Base-by-base conservation (phyloP, 352 stramenopile genomes). In the Phytophthora sansomeana region DNA sequence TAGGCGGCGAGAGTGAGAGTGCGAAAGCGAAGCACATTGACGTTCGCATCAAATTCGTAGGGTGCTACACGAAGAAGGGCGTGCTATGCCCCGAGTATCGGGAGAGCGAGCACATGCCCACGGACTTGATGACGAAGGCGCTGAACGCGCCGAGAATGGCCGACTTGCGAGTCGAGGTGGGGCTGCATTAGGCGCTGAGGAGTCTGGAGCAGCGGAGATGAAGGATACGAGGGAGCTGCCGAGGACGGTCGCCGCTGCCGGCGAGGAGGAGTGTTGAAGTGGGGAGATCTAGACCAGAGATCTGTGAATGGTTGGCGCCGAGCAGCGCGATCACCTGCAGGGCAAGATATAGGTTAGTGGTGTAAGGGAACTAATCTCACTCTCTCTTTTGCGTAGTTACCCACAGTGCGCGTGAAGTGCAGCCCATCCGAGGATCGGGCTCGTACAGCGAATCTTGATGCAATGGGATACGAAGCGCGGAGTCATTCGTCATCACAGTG, bases 21-120 rank as follows among this genome's bases (percentile, higher is more conserved):
- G 21, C 33, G 5, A 65, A 59, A 46, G 46, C 58, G 2, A 73
- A 69, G 26, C 65, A 69, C 28, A 59, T 69, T 17, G 58, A 69
- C 29, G 33, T 59, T 0, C 14, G 42, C 14, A 54, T 65, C 48
- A 72, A 72, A 10, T 67, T 72, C 16, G 36, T 67, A 2, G 29
- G 28, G 0, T 5, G 39, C 13, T 49, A 42, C 35, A 48, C 43
- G 1, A 59, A 42, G 24, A 7, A 8, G 6, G 52, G 38, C 0
- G 13, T 67, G 0, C 21, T 67, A 0, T 33, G 21, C 14, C n/a
- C 52, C 0, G 48, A 66, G 30, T 72, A 61, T 49, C 26, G 41
- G 3, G 57, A 61, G 16, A 48, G 44, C 10, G 30, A 55, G 16
- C 8, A 6, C 0, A 67, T 72, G 63, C 24, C 42, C 2, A 48